A percentile compares a stretch with the other conserved stretches of the same genome.
phyloP scores from a whole-genome alignment of 139 green algal genomes.

The Limnomonas spitsbergensis region DNA sequence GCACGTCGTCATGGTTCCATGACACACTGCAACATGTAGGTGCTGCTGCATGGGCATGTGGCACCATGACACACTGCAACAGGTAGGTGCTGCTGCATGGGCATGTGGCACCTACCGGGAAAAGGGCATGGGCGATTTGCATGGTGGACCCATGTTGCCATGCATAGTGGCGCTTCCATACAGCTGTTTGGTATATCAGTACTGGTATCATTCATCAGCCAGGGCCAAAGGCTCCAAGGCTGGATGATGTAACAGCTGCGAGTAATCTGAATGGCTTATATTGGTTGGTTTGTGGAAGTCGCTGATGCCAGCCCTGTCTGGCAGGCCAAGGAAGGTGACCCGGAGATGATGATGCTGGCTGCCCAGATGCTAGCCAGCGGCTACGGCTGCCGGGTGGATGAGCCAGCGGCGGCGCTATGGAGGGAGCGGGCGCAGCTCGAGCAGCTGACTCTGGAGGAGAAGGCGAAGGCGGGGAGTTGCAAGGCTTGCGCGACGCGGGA shows the following conservation, averaged over 20 bases:
- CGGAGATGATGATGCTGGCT: conserved; percentile 16
- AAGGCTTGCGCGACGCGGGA: too few species aligned
- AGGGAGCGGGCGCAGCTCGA: too few species aligned
- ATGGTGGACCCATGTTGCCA: neutral
- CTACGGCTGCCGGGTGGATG: too few species aligned
- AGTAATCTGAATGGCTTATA: neutral
- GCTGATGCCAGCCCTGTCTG: neutral
- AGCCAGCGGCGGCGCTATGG: too few species aligned
- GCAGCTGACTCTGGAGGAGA: too few species aligned
- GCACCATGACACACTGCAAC: too few species aligned
- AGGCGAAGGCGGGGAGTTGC: too few species aligned
- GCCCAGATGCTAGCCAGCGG: conserved; percentile 3
- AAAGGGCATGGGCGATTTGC: neutral
- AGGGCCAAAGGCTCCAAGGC: neutral
- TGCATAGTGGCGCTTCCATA: neutral
- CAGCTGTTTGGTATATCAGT: neutral
- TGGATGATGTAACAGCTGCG: neutral
- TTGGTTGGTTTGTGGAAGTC: neutral
- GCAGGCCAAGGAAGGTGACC: neutral
- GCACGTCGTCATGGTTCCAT: neutral
- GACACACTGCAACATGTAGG: neutral
- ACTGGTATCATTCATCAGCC: neutral
- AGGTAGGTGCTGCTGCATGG: neutral
- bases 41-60: neutral
- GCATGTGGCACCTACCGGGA: neutral